Conservation (phyloP, 2,329 filamentous ascomycete species). For the Fusarium sp. region DNA sequence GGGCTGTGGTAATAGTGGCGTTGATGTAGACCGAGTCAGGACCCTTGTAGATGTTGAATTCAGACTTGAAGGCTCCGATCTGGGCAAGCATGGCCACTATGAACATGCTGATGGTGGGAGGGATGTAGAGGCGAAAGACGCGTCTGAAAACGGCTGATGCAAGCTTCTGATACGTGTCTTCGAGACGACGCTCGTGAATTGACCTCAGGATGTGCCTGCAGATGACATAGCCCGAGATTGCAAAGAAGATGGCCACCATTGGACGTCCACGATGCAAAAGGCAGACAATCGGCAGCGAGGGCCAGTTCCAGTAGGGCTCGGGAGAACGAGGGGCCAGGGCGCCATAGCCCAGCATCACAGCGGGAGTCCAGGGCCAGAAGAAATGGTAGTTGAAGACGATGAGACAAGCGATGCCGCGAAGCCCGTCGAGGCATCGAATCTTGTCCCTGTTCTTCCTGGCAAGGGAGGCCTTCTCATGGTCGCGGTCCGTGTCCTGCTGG, state of each 20-base stretch:
- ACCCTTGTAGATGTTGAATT: conserved; percentile 51
- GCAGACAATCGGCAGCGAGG: conserved; percentile 54
- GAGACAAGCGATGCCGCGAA: conserved; percentile 56
- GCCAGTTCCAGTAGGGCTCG: conserved; percentile 49
- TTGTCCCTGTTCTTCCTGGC: conserved; percentile 45
- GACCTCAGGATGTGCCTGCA: conserved; percentile 53
- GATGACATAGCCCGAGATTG: conserved; percentile 57
- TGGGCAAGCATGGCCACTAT: conserved; percentile 54
- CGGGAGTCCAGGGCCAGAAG: conserved; percentile 55
- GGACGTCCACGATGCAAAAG: conserved; percentile 54
- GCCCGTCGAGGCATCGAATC: conserved; percentile 54
- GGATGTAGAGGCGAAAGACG: conserved; percentile 54
- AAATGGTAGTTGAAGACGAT: conserved; percentile 59
- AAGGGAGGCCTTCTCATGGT: conserved; percentile 23
- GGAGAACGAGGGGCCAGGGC: conserved; percentile 51
- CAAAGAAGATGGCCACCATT: conserved; percentile 59
- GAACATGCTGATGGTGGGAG: conserved; percentile 56
- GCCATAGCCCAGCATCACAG: conserved; percentile 56
- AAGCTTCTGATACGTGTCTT: conserved; percentile 51
- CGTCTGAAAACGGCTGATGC: conserved; percentile 54
- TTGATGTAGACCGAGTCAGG: conserved; percentile 55
- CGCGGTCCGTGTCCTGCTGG: neutral
- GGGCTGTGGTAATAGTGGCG: conserved; percentile 48
- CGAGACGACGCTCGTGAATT: conserved; percentile 51
- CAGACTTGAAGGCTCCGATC: conserved; percentile 51